Evolutionary conservation across 176 grass and related monocot species (phyloP).

Genomic region (Carex cristatella): DNA sequence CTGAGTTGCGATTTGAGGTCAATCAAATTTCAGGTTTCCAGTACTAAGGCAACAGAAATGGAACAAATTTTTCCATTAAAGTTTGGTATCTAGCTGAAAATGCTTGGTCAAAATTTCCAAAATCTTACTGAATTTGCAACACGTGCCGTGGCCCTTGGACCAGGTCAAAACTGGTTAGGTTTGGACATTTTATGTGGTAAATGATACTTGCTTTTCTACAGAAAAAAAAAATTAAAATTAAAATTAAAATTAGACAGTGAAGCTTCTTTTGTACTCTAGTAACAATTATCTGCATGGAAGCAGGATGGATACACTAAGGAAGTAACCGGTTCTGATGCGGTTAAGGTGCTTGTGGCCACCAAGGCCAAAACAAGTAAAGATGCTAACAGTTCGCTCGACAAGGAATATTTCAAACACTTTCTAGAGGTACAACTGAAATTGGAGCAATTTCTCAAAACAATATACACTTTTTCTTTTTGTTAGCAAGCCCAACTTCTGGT

Average conservation of each 20-base stretch:
- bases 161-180: not conserved
- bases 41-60: not conserved
- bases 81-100: not conserved
- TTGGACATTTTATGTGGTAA: not conserved
- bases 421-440: constrained; percentile 39
- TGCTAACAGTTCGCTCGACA: constrained; percentile 42
- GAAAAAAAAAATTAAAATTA: not conserved
- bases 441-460: not conserved
- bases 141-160: not conserved
- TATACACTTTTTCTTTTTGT: not conserved
- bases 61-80: not conserved
- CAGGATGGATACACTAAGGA: constrained; percentile 96
- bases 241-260: not conserved
- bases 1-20: not conserved
- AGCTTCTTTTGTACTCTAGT: not conserved
- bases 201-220: not conserved
- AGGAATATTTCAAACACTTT: constrained; percentile 62
- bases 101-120: not conserved
- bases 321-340: constrained; percentile 41
- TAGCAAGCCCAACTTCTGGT: not conserved
- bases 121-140: not conserved
- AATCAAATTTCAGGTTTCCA: not conserved
- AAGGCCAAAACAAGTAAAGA: constrained; percentile 54
- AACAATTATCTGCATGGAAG: not conserved
- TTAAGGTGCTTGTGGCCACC: constrained; percentile 48